phyloP scores from a whole-genome alignment of 2,329 filamentous ascomycete genomes.

The Penicillium sp. region DNA sequence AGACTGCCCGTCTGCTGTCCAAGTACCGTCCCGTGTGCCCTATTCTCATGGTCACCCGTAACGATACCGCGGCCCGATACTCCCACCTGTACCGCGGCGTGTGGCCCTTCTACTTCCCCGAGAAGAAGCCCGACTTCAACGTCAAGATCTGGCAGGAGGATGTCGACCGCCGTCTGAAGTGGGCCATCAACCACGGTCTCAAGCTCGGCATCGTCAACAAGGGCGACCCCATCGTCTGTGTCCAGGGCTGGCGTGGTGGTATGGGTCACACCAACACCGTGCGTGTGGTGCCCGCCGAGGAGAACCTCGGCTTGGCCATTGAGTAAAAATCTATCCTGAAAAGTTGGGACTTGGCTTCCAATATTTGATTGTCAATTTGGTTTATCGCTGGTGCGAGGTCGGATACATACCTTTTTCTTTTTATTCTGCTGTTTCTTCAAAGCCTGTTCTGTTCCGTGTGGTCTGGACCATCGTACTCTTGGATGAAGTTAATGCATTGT shows the following conservation, averaged over 20 bases:
- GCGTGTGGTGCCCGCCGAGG: slow-evolving; percentile 48
- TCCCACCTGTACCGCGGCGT: slow-evolving; percentile 95
- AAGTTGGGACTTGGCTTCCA: slow-evolving; percentile 9
- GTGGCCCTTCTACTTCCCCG: slow-evolving; percentile 92
- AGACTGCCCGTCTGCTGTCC: slow-evolving; percentile 88
- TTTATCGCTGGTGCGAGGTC: slow-evolving; percentile 21
- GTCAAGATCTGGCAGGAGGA: slow-evolving; percentile 97
- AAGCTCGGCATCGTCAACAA: slow-evolving; percentile 74
- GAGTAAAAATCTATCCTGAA: slow-evolving; percentile 29
- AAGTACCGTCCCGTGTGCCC: slow-evolving; percentile 99
- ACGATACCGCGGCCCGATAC: slow-evolving; percentile 75
- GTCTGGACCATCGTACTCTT: slow-evolving; percentile 21
- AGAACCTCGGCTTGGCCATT: slow-evolving; percentile 38
- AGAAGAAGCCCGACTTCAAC: slow-evolving; percentile 90
- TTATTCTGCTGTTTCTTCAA: slow-evolving; percentile 9
- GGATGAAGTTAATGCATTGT: slow-evolving; percentile 28
- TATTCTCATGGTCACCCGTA: slow-evolving; percentile 98
- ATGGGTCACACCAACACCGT: slow-evolving; percentile 65
- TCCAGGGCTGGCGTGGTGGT: slow-evolving; percentile 64
- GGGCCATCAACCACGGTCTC: slow-evolving; percentile 84
- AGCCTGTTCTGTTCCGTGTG: slow-evolving; percentile 18
- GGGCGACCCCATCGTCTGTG: slow-evolving; percentile 65
- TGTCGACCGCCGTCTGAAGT: slow-evolving; percentile 95
- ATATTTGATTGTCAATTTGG: slow-evolving; percentile 7
- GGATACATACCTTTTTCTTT: slow-evolving; percentile 25